phyloP scores from a whole-genome alignment of 176 grass and related monocot genomes.

The Oryza meyeriana region DNA sequence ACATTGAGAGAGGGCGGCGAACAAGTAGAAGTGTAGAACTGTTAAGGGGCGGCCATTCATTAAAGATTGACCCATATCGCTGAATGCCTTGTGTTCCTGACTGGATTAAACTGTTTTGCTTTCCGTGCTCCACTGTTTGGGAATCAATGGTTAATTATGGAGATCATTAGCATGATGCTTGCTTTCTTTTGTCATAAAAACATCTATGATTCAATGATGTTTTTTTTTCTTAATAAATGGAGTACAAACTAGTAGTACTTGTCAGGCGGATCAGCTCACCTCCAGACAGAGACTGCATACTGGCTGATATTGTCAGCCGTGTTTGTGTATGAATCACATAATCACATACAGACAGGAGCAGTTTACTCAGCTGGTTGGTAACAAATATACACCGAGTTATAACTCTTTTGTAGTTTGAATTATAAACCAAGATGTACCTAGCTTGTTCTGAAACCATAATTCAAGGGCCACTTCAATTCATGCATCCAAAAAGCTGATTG shows the following conservation, averaged over 20 bases:
- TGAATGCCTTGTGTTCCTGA: not conserved
- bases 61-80: constrained; percentile 6
- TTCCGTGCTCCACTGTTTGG: not conserved
- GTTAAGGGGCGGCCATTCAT: not conserved
- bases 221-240: not conserved
- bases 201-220: not conserved
- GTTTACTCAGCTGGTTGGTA: not conserved
- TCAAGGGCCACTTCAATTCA: not conserved
- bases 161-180: not conserved
- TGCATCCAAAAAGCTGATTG: not conserved
- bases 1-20: not conserved
- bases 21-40: not conserved
- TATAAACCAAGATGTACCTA: not conserved
- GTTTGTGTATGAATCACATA: not conserved
- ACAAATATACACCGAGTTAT: not conserved
- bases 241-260: not conserved
- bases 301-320: not conserved
- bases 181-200: not conserved
- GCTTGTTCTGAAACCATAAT: not conserved
- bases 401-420: not conserved
- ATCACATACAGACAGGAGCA: not conserved
- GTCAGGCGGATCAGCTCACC: not conserved
- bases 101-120: constrained; percentile 8
- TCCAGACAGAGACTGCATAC: not conserved
- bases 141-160: not conserved